Evolutionary conservation across 208 protist genomes (phyloP).

Genomic region (Vickermania spadyakhi): DNA sequence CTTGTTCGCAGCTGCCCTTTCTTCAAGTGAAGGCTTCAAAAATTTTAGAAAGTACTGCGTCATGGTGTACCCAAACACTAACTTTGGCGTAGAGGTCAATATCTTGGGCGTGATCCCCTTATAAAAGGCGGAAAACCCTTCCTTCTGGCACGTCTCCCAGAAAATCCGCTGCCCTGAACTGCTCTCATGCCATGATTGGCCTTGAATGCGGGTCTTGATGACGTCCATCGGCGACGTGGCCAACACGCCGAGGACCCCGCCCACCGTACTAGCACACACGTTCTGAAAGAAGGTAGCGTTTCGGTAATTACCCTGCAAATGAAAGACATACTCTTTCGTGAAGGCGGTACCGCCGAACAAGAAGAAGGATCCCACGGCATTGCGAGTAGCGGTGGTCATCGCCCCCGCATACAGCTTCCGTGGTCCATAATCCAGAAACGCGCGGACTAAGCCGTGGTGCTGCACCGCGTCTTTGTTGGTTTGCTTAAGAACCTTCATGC

Average conservation of each 20-base stretch:
- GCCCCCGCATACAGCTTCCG: constrained; percentile 42
- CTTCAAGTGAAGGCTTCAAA: too few relatives aligned
- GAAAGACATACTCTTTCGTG: constrained; percentile 61
- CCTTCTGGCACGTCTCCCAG: constrained; percentile 24
- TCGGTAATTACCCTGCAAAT: constrained; percentile 35
- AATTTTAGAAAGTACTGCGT: constrained; percentile 68
- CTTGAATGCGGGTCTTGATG: constrained; percentile 82
- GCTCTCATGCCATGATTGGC: constrained; percentile 28
- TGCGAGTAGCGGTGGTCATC: constrained; percentile 44
- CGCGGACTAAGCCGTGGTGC: constrained; percentile 18
- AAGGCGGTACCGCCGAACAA: constrained; percentile 65
- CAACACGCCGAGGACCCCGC: constrained; percentile 43
- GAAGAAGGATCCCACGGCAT: constrained; percentile 51
- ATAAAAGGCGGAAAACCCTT: constrained; percentile 71
- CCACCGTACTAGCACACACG: constrained; percentile 44
- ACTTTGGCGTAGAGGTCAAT: constrained; percentile 53
- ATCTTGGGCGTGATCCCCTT: constrained; percentile 79
- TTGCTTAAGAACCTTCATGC: constrained; percentile 72
- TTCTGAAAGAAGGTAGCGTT: constrained; percentile 66
- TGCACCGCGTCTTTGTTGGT: constrained; percentile 47
- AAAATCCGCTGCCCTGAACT: constrained; percentile 46
- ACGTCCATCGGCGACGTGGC: constrained; percentile 68
- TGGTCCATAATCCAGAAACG: constrained; percentile 27
- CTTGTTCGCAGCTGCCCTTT: too few relatives aligned
- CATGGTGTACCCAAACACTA: constrained; percentile 85